Conservation (phyloP, 495 filamentous ascomycete genomes). For the Lasiosphaeriaceae sp. region DNA sequence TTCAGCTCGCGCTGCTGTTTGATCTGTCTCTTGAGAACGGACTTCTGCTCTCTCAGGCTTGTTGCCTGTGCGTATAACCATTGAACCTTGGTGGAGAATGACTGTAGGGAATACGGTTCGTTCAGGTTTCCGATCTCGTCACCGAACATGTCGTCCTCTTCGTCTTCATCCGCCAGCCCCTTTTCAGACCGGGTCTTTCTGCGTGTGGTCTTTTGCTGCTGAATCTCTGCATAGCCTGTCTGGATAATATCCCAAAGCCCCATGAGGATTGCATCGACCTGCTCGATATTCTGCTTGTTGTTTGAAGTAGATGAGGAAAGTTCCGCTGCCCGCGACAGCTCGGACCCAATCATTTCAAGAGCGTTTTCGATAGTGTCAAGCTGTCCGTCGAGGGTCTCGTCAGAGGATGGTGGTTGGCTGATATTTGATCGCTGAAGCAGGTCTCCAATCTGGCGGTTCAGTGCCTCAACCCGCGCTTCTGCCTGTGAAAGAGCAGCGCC, state of each 20-base stretch:
- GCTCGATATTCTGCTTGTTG: slow-evolving; percentile 41
- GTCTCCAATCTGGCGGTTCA: slow-evolving; percentile 30
- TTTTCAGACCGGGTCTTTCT: slow-evolving; percentile 42
- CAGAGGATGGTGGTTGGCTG: slow-evolving; percentile 23
- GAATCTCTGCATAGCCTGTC: slow-evolving; percentile 56
- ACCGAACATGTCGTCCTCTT: slow-evolving; percentile 41
- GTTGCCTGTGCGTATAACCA: slow-evolving; percentile 62
- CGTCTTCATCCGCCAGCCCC: slow-evolving; percentile 35
- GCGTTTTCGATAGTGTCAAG: slow-evolving; percentile 38
- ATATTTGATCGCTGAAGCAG: slow-evolving; percentile 26
- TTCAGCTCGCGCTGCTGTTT: slow-evolving; percentile 90
- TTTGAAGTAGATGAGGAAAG: slow-evolving; percentile 20
- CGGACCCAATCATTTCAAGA: slow-evolving; percentile 27
- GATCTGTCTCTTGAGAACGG: slow-evolving; percentile 78
- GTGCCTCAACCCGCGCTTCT: slow-evolving; percentile 25
- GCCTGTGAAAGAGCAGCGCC: slow-evolving; percentile 18
- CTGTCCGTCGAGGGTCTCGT: slow-evolving; percentile 31
- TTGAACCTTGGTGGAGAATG: slow-evolving; percentile 73
- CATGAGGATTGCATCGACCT: slow-evolving; percentile 57
- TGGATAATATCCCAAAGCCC: slow-evolving; percentile 72
- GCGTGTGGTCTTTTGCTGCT: slow-evolving; percentile 49
- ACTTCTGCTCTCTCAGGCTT: slow-evolving; percentile 76
- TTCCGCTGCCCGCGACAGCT: slow-evolving; percentile 29
- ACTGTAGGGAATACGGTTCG: slow-evolving; percentile 61
- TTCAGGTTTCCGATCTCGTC: slow-evolving; percentile 46